These are phyloP conservation scores for Leccinum barrowsii DNA, from an alignment of 768 basidiomycete species.

Conservation along the genomic window DNA sequence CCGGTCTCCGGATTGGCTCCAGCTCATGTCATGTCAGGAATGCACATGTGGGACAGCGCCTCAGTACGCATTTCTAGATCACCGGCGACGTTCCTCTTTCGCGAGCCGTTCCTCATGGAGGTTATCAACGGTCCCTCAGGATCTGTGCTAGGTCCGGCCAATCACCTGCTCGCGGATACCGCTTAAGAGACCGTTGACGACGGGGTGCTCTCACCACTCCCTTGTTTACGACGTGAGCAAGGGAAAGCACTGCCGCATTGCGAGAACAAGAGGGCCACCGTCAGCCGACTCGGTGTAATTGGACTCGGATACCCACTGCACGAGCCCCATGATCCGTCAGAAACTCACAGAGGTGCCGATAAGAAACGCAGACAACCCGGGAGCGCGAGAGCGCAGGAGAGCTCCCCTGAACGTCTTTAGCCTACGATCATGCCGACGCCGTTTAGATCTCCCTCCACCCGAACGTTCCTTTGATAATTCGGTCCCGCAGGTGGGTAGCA, in stretches of 20 bases:
- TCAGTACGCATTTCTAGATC: conserved; percentile 30
- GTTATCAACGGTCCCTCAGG: conserved; percentile 2
- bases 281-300: not conserved
- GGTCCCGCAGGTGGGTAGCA: not conserved
- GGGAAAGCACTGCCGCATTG: conserved; percentile 2
- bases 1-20: conserved; percentile 9
- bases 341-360: not conserved
- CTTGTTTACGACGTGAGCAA: conserved; percentile 14
- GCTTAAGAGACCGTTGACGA: not conserved
- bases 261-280: not conserved
- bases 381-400: not conserved
- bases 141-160: not conserved
- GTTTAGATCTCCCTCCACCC: not conserved
- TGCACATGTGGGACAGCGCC: conserved; percentile 1
- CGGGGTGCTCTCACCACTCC: conserved; percentile 10
- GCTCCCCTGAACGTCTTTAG: not conserved
- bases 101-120: conserved; percentile 23
- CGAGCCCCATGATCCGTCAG: conserved; percentile 1
- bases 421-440: not conserved
- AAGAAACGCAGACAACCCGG: not conserved
- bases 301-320: not conserved
- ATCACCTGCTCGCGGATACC: not conserved
- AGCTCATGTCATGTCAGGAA: conserved; percentile 14
- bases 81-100: conserved; percentile 10
- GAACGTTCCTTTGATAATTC: not conserved